Conservation (phyloP, 2,329 filamentous ascomycete species). For the Fusarium sp. region DNA sequence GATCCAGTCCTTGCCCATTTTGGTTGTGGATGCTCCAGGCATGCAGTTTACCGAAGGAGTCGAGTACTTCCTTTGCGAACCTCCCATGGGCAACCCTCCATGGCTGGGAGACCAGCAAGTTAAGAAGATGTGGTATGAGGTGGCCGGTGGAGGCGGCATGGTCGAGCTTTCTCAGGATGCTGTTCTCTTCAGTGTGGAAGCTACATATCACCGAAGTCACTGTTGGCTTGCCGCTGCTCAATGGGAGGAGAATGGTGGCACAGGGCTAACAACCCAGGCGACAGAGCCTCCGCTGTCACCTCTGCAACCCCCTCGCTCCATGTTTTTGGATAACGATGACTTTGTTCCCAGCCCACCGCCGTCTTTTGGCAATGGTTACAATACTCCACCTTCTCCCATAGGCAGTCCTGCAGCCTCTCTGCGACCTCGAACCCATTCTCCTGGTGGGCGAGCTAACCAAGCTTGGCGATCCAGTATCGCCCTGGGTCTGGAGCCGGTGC, state of each 20-base stretch:
- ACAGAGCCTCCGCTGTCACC: constrained; percentile 53
- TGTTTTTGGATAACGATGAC: constrained; percentile 50
- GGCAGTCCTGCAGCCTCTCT: constrained; percentile 50
- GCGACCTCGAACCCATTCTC: constrained; percentile 55
- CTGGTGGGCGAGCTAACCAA: constrained; percentile 50
- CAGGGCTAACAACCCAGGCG: constrained; percentile 36
- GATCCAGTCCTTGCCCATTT: constrained; percentile 79
- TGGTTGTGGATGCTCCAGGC: constrained; percentile 79
- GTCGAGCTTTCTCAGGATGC: constrained; percentile 70
- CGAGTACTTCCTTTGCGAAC: constrained; percentile 84
- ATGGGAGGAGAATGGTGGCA: constrained; percentile 56
- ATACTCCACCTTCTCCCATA: constrained; percentile 43
- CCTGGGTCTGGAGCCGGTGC: constrained; percentile 57
- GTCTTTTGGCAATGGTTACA: constrained; percentile 40
- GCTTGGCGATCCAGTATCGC: constrained; percentile 57
- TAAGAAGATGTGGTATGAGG: constrained; percentile 78
- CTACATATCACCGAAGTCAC: constrained; percentile 68
- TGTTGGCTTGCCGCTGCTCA: constrained; percentile 65
- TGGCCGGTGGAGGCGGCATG: constrained; percentile 70
- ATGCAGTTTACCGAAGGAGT: constrained; percentile 76
- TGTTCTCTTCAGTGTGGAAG: constrained; percentile 70
- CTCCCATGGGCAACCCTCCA: constrained; percentile 76
- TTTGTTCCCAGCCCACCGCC: constrained; percentile 38
- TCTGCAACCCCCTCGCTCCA: constrained; percentile 52
- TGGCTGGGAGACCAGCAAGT: constrained; percentile 76